Percentiles rank a stretch among this genome's conserved stretches.
Evolutionary conservation across 495 filamentous ascomycete species (phyloP).

Genomic region (Beverwykella pulmonaria): DNA sequence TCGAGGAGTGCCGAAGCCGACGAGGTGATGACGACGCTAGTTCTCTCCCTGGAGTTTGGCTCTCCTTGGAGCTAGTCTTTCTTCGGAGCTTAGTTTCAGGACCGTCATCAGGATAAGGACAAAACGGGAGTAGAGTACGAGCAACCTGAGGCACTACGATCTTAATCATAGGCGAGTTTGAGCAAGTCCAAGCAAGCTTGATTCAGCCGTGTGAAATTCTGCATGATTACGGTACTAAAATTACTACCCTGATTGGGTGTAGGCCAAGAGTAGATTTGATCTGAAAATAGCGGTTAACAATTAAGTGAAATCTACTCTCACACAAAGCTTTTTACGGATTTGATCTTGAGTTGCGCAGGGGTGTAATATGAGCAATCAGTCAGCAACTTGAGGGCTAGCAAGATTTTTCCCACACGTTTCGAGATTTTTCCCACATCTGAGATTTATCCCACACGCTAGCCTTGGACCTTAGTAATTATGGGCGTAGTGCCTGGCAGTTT

Average conservation of each 20-base stretch:
- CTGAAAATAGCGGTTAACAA: no score
- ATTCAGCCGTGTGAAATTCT: neutral
- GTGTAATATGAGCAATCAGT: neutral
- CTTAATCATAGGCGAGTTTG: neutral
- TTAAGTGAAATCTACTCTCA: no score
- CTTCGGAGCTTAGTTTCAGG: neutral
- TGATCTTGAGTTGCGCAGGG: slow-evolving; percentile 6
- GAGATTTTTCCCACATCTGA: no score
- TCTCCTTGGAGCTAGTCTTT: no score
- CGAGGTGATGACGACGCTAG: no score
- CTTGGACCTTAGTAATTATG: no score
- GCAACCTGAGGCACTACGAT: slow-evolving; percentile 1
- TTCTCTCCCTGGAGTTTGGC: no score
- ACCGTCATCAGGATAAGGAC: slow-evolving; percentile 1
- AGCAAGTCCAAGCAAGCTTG: neutral
- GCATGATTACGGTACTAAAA: neutral
- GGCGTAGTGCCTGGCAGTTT: no score
- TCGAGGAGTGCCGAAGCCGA: no score
- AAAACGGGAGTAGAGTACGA: slow-evolving; percentile 2
- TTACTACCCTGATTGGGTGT: neutral
- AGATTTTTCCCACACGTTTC: no score
- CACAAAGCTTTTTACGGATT: neutral
- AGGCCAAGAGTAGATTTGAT: no score
- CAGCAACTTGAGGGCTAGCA: neutral
- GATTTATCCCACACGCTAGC: no score